Conservation (phyloP, 179 eudicot species). For the Patellifolia procumbens region DNA sequence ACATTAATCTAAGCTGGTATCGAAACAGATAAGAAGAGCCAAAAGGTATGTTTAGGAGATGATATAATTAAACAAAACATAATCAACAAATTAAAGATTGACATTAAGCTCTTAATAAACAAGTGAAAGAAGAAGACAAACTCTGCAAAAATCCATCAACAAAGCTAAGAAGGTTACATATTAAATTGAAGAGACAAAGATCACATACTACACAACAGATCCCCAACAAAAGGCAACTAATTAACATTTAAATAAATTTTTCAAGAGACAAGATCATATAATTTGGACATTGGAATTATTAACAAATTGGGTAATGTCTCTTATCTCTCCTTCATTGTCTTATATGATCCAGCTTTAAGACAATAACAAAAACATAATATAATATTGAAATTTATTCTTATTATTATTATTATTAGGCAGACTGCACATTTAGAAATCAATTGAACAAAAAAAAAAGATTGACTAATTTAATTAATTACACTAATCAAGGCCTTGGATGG, state of each 20-base stretch:
- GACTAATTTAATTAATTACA: constrained; percentile 20
- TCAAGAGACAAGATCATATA: constrained; percentile 40
- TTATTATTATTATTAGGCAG: not conserved
- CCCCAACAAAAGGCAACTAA: constrained; percentile 12
- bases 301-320: constrained; percentile 34
- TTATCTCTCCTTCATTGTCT: constrained; percentile 32
- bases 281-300: constrained; percentile 37
- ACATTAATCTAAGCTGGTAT: constrained; percentile 23
- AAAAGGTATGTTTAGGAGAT: constrained; percentile 28
- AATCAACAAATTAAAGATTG: constrained; percentile 14
- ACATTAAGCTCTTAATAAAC: constrained; percentile 15
- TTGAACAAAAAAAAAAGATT: not conserved
- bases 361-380: constrained; percentile 11
- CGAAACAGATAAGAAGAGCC: constrained; percentile 29
- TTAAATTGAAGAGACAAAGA: constrained; percentile 9
- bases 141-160: constrained; percentile 33
- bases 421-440: constrained; percentile 7
- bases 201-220: constrained; percentile 15
- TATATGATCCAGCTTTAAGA: constrained; percentile 23
- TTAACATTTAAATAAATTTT: constrained; percentile 10
- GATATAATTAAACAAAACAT: constrained; percentile 25
- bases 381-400: not conserved
- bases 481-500: constrained; percentile 46
- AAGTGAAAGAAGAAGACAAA: constrained; percentile 27
- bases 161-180: constrained; percentile 28